Evolutionary conservation across 768 basidiomycete genomes (phyloP), one percentile per base, ranked within the genome.

Genomic region (Cytidiella melzeri): DNA sequence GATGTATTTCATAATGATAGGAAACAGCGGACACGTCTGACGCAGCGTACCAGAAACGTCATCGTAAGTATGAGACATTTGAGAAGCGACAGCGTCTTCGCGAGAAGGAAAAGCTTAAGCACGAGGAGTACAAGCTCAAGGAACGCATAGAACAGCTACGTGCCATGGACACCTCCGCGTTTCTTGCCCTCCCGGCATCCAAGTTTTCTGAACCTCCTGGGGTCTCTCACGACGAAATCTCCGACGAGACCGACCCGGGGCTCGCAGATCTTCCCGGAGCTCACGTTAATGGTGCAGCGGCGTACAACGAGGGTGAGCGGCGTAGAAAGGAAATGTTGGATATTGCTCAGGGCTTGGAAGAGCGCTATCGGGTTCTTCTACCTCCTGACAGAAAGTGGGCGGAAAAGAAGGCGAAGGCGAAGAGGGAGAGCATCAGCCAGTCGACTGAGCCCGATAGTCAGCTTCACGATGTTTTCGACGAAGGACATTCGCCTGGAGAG

Each of bases 71-170:
- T 65, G 91, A 93, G 64, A 77, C 76, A 12, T 85, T 88, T 51
- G 92, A 94, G 67, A 90, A 89, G 63, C 79, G 90, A 6, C 81
- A 84, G 61, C 84, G 91, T 3, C 69, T 88, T 27, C 80, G 91
- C 47, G 92, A 94, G 68, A 91, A 91, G 67, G 92, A 95, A 67
- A 92, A 92, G 62, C 77, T 94, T 47, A 85, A 87, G 66, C 85
- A 92, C 56, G 91, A 93, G 61, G 89, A 92, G 57, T 92, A 92
- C 69, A 91, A 92, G 62, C 80, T 95, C 60, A 86, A 87, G 64
- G 85, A 92, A 60, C 81, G 92, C 28, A 86, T 93, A 52, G 90
- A 93, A 45, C 86, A 92, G 60, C 73, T 93, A 48, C 77, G 74
- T 48, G 73, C 71, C 23, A 85, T 93, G 81, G 87, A 90, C 51